A percentile compares a stretch with the other conserved stretches of the same genome.
Conservation (phyloP, 2,329 filamentous ascomycete genomes). For the Leptographium radiaticola region DNA sequence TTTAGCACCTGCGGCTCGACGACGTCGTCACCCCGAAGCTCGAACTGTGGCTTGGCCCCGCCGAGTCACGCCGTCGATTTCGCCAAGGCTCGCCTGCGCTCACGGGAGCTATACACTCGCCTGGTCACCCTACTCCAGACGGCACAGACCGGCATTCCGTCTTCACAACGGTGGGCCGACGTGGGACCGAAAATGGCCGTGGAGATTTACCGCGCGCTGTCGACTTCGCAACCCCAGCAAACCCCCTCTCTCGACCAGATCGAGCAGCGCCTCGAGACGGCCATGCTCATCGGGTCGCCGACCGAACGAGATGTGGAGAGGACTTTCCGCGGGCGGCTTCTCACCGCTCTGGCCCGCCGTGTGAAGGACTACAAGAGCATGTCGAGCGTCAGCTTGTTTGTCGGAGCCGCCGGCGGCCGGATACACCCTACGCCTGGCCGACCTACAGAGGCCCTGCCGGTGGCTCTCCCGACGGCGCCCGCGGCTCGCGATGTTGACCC, state of each 20-base stretch:
- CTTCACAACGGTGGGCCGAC: conserved; percentile 34
- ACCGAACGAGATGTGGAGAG: conserved; percentile 30
- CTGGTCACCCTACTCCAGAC: conserved; percentile 43
- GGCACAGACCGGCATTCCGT: conserved; percentile 27
- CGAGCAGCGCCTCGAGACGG: conserved; percentile 7
- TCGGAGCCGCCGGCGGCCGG: conserved; percentile 39
- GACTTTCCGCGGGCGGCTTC: conserved; percentile 33
- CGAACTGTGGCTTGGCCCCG: conserved; percentile 10
- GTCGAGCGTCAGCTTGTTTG: conserved; percentile 40
- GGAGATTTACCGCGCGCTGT: conserved; percentile 40
- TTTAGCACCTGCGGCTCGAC: conserved; percentile 36
- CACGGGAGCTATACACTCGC: conserved; percentile 36
- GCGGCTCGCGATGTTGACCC: conserved; percentile 4
- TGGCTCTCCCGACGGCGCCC: not conserved
- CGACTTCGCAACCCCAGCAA: not conserved
- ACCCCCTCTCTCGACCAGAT: conserved; percentile 4
- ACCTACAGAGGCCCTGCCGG: conserved; percentile 15
- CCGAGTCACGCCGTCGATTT: conserved; percentile 19
- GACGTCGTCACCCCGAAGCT: conserved; percentile 36
- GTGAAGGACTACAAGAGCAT: conserved; percentile 40
- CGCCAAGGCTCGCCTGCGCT: conserved; percentile 28
- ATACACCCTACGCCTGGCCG: conserved; percentile 18
- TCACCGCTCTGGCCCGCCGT: conserved; percentile 32
- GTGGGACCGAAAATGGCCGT: conserved; percentile 41
- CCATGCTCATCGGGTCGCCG: not conserved